phyloP scores from a whole-genome alignment of 1,284 basidiomycete genomes.

The Puccinia novopanici region DNA sequence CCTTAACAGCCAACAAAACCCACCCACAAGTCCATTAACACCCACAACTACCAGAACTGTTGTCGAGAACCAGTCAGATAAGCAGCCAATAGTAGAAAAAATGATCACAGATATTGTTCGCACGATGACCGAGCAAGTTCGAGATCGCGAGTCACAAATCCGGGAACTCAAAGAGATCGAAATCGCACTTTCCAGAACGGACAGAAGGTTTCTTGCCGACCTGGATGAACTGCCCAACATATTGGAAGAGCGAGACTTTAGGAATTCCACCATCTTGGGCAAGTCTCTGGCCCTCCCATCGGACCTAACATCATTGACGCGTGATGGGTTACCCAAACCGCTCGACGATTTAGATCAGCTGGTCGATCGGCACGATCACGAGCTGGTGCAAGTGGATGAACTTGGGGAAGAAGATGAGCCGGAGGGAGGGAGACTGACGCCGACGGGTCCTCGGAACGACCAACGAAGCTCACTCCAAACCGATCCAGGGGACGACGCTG shows the following conservation, averaged over 20 bases:
- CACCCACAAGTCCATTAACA: not conserved
- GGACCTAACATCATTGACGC: not conserved
- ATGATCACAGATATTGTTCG: conserved; percentile 49
- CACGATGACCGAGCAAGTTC: conserved; percentile 43
- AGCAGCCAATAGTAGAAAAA: conserved; percentile 43
- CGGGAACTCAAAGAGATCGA: conserved; percentile 48
- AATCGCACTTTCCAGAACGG: conserved; percentile 38
- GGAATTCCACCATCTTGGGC: conserved; percentile 28
- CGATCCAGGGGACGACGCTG: not conserved
- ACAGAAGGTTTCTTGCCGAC: conserved; percentile 43
- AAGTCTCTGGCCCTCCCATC: not conserved
- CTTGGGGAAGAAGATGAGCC: not conserved
- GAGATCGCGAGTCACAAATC: conserved; percentile 47
- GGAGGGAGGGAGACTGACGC: conserved; percentile 29
- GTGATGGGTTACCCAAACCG: not conserved
- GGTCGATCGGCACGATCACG: not conserved
- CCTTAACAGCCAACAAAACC: not conserved
- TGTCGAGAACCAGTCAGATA: conserved; percentile 16
- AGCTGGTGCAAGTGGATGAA: not conserved
- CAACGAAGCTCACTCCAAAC: not conserved
- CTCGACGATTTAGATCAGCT: conserved; percentile 1
- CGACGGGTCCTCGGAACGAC: not conserved
- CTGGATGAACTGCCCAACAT: conserved; percentile 39
- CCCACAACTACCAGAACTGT: not conserved
- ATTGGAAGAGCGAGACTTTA: conserved; percentile 30